Evolutionary conservation across 2,329 filamentous ascomycete species (phyloP).

Genomic region (Periconia macrospinosa): DNA sequence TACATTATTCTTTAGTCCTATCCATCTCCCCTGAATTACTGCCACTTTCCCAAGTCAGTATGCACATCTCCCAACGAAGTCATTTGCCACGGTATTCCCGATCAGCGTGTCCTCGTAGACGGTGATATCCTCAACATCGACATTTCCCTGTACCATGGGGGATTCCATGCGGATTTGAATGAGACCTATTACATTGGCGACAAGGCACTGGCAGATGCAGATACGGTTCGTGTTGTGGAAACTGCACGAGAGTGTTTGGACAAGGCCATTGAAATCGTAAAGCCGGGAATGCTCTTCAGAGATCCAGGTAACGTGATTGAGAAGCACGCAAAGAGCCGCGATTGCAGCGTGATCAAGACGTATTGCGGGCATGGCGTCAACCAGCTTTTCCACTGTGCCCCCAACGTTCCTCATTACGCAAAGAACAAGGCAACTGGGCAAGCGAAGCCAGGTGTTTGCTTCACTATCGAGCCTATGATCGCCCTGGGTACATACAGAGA

Average conservation of each 20-base stretch:
- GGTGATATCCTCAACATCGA: slow-evolving; percentile 98
- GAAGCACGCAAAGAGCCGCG: slow-evolving; percentile 82
- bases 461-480: slow-evolving; percentile 99
- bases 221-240: slow-evolving; percentile 88
- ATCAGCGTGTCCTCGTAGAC: slow-evolving; percentile 81
- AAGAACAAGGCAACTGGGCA: slow-evolving; percentile 97
- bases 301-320: slow-evolving; percentile 95
- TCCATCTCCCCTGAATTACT: slow-evolving; percentile 92
- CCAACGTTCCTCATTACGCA: slow-evolving; percentile 94
- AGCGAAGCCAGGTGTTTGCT: slow-evolving; percentile 96
- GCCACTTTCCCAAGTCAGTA: slow-evolving; percentile 95
- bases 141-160: slow-evolving; percentile 89
- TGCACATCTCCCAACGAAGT: slow-evolving; percentile 97
- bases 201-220: slow-evolving; percentile 78
- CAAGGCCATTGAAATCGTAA: slow-evolving; percentile 87
- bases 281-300: slow-evolving; percentile 88
- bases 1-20: slow-evolving; percentile 68
- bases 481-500: slow-evolving; percentile 87
- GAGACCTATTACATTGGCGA: slow-evolving; percentile 98
- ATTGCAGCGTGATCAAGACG: slow-evolving; percentile 89
- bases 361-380: slow-evolving; percentile 98
- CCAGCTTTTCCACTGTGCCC: slow-evolving; percentile 87
- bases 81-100: slow-evolving; percentile 97
- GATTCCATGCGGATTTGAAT: slow-evolving; percentile 95
- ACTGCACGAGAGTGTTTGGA: slow-evolving; percentile 85